phyloP scores from a whole-genome alignment of 257 asterid species.

The Solanum pennellii region DNA sequence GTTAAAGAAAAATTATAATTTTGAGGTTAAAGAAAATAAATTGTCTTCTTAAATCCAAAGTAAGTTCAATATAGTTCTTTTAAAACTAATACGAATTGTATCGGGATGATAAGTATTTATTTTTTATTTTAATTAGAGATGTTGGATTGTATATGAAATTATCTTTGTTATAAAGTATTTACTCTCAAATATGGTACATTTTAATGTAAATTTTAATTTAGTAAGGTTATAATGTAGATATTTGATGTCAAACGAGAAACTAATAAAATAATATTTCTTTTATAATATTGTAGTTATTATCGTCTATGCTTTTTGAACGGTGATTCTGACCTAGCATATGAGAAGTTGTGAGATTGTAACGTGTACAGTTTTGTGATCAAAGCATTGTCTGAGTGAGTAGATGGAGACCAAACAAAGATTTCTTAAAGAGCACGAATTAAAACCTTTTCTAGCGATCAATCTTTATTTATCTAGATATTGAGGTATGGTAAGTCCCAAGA shows the following conservation, averaged over 20 bases:
- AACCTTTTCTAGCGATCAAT: too few species aligned
- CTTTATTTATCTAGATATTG: neutral
- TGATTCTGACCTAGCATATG: neutral
- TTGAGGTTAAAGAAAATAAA: neutral
- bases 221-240: too few species aligned
- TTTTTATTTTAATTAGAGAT: neutral
- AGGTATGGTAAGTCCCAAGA: too few species aligned
- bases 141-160: neutral
- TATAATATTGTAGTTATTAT: neutral
- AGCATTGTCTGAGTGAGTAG: neutral
- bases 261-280: too few species aligned
- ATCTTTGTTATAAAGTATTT: neutral
- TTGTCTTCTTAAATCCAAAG: neutral
- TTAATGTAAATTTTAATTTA: too few species aligned
- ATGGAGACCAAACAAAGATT: too few species aligned
- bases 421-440: neutral
- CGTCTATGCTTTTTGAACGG: neutral
- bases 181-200: neutral
- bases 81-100: too few species aligned
- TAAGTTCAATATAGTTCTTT: neutral
- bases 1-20: too few species aligned
- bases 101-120: neutral
- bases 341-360: neutral
- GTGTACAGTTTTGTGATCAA: too few species aligned
- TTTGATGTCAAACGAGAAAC: too few species aligned